Evolutionary conservation across 805 yeast species (phyloP).

Genomic region (Kodamaea nitidulidarum): DNA sequence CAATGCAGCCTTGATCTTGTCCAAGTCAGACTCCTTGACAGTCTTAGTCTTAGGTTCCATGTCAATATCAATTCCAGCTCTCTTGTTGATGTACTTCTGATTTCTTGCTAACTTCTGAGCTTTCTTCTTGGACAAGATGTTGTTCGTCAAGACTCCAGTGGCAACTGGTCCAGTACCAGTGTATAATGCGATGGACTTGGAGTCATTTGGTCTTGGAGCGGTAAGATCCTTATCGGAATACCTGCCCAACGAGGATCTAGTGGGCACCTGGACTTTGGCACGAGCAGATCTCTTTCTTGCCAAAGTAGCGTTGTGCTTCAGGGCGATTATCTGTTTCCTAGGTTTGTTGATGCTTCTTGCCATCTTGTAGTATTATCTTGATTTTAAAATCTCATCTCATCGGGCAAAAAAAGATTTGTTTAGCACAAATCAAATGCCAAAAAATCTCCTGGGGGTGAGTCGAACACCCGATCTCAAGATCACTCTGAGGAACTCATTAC

Average conservation of each 20-base stretch:
- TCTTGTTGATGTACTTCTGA: constrained; percentile 60
- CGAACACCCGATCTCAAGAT: constrained; percentile 49
- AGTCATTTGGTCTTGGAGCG: constrained; percentile 31
- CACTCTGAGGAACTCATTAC: constrained; percentile 34
- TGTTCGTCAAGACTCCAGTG: constrained; percentile 45
- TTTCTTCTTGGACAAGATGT: constrained; percentile 70
- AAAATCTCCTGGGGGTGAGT: constrained; percentile 46
- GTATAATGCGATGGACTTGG: constrained; percentile 43
- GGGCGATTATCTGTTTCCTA: constrained; percentile 51
- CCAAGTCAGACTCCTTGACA: constrained; percentile 31
- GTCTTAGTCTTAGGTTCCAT: constrained; percentile 34
- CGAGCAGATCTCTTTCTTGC: constrained; percentile 55
- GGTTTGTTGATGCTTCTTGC: constrained; percentile 64
- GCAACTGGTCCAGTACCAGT: constrained; percentile 31
- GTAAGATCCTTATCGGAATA: constrained; percentile 33
- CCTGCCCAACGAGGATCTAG: constrained; percentile 20
- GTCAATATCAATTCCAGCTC: constrained; percentile 33
- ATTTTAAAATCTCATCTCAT: constrained; percentile 10
- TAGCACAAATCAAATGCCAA: neutral
- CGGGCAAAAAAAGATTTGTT: constrained; percentile 2
- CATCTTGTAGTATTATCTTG: constrained; percentile 1
- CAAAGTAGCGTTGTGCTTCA: constrained; percentile 46
- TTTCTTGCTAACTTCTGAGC: constrained; percentile 78
- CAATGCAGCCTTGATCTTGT: constrained; percentile 57
- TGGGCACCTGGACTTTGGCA: constrained; percentile 42